Base-by-base conservation (phyloP, 2,329 filamentous ascomycete genomes). In the Calonectria crousiana region DNA sequence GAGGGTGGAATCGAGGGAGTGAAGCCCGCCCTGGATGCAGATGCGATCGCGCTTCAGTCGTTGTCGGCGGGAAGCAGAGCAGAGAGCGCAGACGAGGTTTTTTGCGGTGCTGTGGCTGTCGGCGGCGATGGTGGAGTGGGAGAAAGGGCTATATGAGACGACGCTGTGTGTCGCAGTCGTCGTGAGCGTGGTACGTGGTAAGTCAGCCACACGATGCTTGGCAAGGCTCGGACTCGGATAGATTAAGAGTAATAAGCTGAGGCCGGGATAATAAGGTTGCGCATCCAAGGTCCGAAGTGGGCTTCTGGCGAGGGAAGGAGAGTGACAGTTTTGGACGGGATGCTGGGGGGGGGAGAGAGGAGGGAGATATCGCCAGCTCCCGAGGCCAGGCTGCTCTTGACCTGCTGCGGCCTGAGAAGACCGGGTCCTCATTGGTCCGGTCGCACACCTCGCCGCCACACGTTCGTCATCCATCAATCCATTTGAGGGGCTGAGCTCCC, bases 381-480 rank as follows among this genome's bases (percentile, higher is more conserved):
- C 56, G 32, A 60, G 51, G 52, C 67, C 71, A 73, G 71, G 71
- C 71, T 73, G 71, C 71, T 64, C 36, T 62, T 41, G 56, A 60
- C 56, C 34, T 62, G 56, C 56, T 62, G 56, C 56, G 56, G 56
- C 56, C 36, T 62, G 56, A 62, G 34, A 62, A 62, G n/a, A 14
- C 20, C 58, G 58, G n/a, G 34, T 13, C 34, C 58, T 51, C 38
- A 73, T 73, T 73, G 71, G 71, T 18, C 26, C 30, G 47, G n/a
- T 58, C 32, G 36, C 28, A 13, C n/a, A 20, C 30, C n/a, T 56
- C 47, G 44, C 60, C 71, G 71, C 71, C 71, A 73, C 71, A 58
- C 71, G 71, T 73, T 73, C 71, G 71, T 73, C 71, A 73, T 73
- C 71, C 56, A 67, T 71, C 60, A 53, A 65, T 36, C 60, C 49